Base-by-base conservation (phyloP, 768 basidiomycete species). In the Bullera alba region DNA sequence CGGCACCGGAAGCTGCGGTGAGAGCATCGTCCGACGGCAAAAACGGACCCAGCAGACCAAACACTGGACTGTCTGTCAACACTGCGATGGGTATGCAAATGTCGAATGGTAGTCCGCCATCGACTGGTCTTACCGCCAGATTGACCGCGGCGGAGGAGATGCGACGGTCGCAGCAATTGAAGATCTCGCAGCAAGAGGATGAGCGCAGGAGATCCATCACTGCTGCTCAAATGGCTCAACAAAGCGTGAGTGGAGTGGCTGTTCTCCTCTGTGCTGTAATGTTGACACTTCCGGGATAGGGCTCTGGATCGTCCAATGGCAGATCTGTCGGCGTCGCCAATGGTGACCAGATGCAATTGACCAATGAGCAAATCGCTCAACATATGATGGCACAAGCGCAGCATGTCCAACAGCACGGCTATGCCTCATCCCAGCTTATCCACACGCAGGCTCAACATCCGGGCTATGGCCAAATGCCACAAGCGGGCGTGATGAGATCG, bases 1-100 rank as follows among this genome's bases (percentile, higher is more conserved):
- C 57, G 1, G 41, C 45, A 14, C 57, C 57, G 1, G 53, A 53
- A 19, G 57, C 50, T 1, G 57, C 57, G 10, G 53, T 58, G 17
- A 48, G 57, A 25, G 53, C 57, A 25, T 44, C 57, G 12, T 54
- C 51, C 3, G 44, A 49, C n/a, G 50, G 43, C 23, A 26, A 44
- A 26, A 38, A 23, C 5, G 38, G 48, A 19, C 22, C 42, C 10
- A 26, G 23, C 10, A 12, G 23, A 12, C 15, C 23, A 21, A 26
- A 6, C 28, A 10, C 19, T 43, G 14, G 22, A 6, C 38, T 22
- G 12, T 10, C 42, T 14, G 14, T 26, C 6, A 8, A 10, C 10
- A 10, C 12, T 21, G 19, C 37, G 8, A 25, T 26, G 8, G 42
- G 30, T 22, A 37, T 36, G 38, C 37, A 46, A 14, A 27, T 25